phyloP scores from a whole-genome alignment of 495 filamentous ascomycete species.

The Xylaria scruposa region DNA sequence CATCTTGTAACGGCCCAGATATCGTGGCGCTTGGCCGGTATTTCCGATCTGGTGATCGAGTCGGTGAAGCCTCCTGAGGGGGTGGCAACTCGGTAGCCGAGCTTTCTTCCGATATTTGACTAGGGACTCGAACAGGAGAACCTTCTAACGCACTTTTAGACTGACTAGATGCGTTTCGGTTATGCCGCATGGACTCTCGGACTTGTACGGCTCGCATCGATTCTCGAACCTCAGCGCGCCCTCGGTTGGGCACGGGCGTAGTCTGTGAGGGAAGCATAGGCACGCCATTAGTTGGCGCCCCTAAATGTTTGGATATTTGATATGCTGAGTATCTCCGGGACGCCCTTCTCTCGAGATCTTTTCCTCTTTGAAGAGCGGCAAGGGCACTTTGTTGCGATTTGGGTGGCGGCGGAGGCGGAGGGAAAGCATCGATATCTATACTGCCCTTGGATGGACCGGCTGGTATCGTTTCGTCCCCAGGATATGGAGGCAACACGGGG shows the following conservation, averaged over 20 bases:
- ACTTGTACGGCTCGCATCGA: slow-evolving; percentile 90
- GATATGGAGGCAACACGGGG: slow-evolving; percentile 69
- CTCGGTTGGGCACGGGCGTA: slow-evolving; percentile 86
- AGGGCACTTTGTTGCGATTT: slow-evolving; percentile 89
- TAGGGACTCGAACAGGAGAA: slow-evolving; percentile 65
- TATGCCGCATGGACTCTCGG: slow-evolving; percentile 72
- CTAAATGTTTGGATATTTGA: slow-evolving; percentile 92
- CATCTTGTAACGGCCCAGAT: slow-evolving; percentile 51
- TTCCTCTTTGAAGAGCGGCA: slow-evolving; percentile 86
- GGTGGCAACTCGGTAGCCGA: slow-evolving; percentile 48
- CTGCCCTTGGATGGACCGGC: slow-evolving; percentile 47
- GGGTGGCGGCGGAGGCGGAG: slow-evolving; percentile 74
- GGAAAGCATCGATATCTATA: slow-evolving; percentile 61
- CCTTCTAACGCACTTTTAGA: slow-evolving; percentile 54
- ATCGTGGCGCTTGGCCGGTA: slow-evolving; percentile 60
- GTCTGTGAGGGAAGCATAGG: slow-evolving; percentile 87
- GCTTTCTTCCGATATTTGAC: slow-evolving; percentile 71
- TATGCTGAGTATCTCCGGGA: slow-evolving; percentile 93
- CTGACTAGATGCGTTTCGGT: slow-evolving; percentile 56
- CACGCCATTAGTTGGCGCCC: slow-evolving; percentile 78
- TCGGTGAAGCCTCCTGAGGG: slow-evolving; percentile 53
- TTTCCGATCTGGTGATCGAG: slow-evolving; percentile 68
- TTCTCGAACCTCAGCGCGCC: slow-evolving; percentile 80
- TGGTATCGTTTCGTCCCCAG: slow-evolving; percentile 60
- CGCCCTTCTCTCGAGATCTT: slow-evolving; percentile 90